A percentile compares a stretch with the other conserved stretches of the same genome.
phyloP scores from a whole-genome alignment of 129 eudicot genomes.

The Smallanthus sonchifolius region DNA sequence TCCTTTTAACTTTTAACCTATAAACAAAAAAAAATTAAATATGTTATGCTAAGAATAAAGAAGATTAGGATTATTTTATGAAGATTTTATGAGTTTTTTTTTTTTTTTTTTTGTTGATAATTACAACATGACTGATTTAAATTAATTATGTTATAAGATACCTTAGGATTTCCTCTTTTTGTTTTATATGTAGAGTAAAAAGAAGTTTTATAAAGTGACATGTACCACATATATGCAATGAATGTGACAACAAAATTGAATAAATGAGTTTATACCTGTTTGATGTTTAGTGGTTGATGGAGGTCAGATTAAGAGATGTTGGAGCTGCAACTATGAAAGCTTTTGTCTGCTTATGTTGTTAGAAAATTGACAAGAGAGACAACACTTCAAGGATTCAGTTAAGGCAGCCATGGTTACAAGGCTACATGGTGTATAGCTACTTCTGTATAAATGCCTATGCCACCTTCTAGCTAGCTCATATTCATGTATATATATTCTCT shows the following conservation, averaged over 20 bases:
- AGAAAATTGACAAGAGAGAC: constrained; percentile 40
- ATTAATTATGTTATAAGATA: neutral
- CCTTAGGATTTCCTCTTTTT: constrained; percentile 16
- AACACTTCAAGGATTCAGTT: constrained; percentile 41
- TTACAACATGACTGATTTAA: neutral
- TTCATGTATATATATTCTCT: constrained; percentile 18
- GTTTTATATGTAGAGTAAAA: constrained; percentile 23
- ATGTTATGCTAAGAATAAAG: neutral
- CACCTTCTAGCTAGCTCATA: constrained; percentile 34
- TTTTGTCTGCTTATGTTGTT: constrained; percentile 39
- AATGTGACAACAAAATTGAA: constrained; percentile 35
- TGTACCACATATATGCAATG: constrained; percentile 34
- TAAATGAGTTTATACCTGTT: constrained; percentile 42
- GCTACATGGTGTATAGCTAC: constrained; percentile 42
- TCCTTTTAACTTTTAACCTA: neutral
- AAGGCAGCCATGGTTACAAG: constrained; percentile 41
- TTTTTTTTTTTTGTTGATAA: neutral
- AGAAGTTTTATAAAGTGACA: constrained; percentile 12
- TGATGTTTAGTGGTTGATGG: constrained; percentile 41
- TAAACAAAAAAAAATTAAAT: constrained; percentile 1
- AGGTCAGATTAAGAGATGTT: constrained; percentile 40
- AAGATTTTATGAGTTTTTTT: too few relatives aligned
- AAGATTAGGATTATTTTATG: neutral
- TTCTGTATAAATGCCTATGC: constrained; percentile 42
- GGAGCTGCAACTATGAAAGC: constrained; percentile 38